phyloP scores from a whole-genome alignment of 768 basidiomycete genomes.

The Tylopilus plumbeoviolaceoides region DNA sequence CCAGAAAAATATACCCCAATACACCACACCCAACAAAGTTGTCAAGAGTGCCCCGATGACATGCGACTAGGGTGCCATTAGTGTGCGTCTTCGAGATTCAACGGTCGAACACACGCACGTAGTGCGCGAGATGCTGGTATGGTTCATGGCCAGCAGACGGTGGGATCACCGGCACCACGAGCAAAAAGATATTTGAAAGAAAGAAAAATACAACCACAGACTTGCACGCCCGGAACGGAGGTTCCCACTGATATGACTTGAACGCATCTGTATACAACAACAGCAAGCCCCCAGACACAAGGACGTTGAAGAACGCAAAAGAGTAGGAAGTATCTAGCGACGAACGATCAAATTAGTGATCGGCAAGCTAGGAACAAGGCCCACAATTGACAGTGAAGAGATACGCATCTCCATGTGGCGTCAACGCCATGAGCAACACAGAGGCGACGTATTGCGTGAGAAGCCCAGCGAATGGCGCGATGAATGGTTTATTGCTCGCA shows the following conservation, averaged over 20 bases:
- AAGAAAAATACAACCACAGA: slow-evolving; percentile 51
- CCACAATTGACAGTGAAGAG: slow-evolving; percentile 63
- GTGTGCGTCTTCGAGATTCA: background rate
- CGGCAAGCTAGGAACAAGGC: slow-evolving; percentile 16
- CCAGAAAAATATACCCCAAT: slow-evolving; percentile 53
- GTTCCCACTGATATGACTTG: slow-evolving; percentile 50
- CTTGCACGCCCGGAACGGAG: slow-evolving; percentile 59
- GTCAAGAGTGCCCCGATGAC: slow-evolving; percentile 43
- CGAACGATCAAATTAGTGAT: background rate
- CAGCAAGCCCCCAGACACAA: slow-evolving; percentile 60
- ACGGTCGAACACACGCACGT: slow-evolving; percentile 40
- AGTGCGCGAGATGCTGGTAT: slow-evolving; percentile 63
- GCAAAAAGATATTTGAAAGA: slow-evolving; percentile 60
- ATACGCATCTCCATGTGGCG: slow-evolving; percentile 55
- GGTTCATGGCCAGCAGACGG: slow-evolving; percentile 47
- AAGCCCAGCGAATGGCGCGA: too few species aligned
- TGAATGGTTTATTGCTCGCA: too few species aligned
- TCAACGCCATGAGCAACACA: too few species aligned
- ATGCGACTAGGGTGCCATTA: slow-evolving; percentile 39
- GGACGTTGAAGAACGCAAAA: slow-evolving; percentile 50
- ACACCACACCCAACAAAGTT: slow-evolving; percentile 45
- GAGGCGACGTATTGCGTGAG: too few species aligned
- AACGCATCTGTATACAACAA: slow-evolving; percentile 50
- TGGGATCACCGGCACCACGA: slow-evolving; percentile 60
- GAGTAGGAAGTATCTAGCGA: slow-evolving; percentile 55